Base-by-base conservation (phyloP, 306 rosid genomes). In the Morella rubra region DNA sequence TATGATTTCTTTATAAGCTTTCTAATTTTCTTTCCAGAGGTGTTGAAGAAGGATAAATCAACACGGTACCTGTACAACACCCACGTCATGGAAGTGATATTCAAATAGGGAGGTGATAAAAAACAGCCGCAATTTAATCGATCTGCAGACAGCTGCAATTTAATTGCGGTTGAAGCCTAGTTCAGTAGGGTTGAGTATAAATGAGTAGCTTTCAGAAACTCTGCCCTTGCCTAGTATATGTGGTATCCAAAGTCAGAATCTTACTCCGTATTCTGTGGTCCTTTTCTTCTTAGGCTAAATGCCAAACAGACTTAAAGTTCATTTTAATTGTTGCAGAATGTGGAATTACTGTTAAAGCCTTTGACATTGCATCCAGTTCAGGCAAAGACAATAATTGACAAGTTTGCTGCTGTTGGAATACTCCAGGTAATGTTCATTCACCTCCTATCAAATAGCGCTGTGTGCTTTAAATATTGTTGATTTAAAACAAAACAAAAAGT, bases 401-500 rank as follows among this genome's bases (percentile, higher is more conserved):
- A 95, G 86, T 92, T 95, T 84, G 96, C 98, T 72, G 97, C 98
- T 41, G 96, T 90, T 69, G 96, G 95, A 82, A 91, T 94, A 81
- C 98, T 94, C 72, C 97, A 90, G 89, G 97, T 90, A 80, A 68
- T 65, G 49, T 27, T 71, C 50, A 60, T 51, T 59, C 65, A 32
- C 68, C 37, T 69, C 40, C 32, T 27, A 62, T 49, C 27, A 41
- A 65, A 7, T 65, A 24, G 24, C 16, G 16, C 11, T 4, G 49
- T 42, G 24, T 65, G 71, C 10, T 65, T 65, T 44, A 15, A 6
- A 16, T 32, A 41, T 65, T 40, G 5, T 64, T 0, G 20, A 18
- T 18, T 3, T 65, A 42, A 42, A 65, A 18, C 22, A 44, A 14
- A 18, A 27, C 32, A 27, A 27, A 27, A 1, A 1, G 32, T 3